phyloP scores from a whole-genome alignment of 192 early-diverging fungal species.

The Neocallimastix lanati region DNA sequence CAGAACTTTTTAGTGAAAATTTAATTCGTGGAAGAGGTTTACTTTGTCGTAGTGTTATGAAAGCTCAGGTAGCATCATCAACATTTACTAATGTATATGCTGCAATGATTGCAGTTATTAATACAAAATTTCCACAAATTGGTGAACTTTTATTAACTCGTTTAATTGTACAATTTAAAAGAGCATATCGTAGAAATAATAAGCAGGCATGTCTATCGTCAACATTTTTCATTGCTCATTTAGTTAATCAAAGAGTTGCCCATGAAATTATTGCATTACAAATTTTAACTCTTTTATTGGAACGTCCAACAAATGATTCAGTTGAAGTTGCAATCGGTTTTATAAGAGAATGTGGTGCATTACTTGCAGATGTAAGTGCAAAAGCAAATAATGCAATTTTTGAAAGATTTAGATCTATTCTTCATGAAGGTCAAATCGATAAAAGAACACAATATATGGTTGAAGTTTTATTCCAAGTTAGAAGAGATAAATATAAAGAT shows the following conservation, averaged over 20 bases:
- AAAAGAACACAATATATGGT: conserved; percentile 95
- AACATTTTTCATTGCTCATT: conserved; percentile 74
- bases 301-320: conserved; percentile 81
- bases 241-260: conserved; percentile 76
- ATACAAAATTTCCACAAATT: conserved; percentile 81
- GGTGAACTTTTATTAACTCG: conserved; percentile 73
- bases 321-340: conserved; percentile 91
- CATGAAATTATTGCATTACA: conserved; percentile 80
- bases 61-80: conserved; percentile 66
- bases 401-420: conserved; percentile 75
- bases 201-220: conserved; percentile 72
- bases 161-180: conserved; percentile 71
- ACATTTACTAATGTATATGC: conserved; percentile 88
- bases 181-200: conserved; percentile 80
- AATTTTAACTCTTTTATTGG: conserved; percentile 58
- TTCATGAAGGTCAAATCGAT: conserved; percentile 86
- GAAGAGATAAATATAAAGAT: conserved; percentile 85
- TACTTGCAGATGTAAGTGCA: conserved; percentile 57
- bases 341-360: conserved; percentile 72
- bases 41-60: conserved; percentile 66
- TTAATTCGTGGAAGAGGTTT: conserved; percentile 83
- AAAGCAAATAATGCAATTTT: conserved; percentile 66
- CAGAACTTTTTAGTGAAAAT: conserved; percentile 79
- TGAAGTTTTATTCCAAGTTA: conserved; percentile 85
- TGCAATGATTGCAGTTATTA: conserved; percentile 66